Percentiles rank a stretch among this genome's conserved stretches.
These are phyloP conservation scores for Dissophora ornata DNA, from an alignment of 192 early-diverging fungal genomes.

Conservation along the genomic window DNA sequence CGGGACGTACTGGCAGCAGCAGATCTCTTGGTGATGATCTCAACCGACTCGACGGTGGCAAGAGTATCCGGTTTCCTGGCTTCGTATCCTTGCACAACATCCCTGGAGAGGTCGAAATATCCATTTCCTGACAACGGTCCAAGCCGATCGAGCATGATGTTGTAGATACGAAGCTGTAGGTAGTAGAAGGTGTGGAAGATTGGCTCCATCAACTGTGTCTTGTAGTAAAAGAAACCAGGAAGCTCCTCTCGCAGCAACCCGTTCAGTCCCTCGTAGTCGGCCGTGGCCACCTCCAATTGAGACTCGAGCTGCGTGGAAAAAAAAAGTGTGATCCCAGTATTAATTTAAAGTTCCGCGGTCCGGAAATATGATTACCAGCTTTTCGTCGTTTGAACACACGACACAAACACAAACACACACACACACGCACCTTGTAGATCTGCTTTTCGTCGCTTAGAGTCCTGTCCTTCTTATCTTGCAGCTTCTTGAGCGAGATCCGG, in stretches of 20 bases:
- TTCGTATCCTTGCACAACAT: conserved; percentile 55
- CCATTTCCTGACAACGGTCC: conserved; percentile 63
- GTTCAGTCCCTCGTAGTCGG: conserved; percentile 89
- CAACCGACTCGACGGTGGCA: conserved; percentile 44
- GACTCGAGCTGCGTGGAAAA: conserved; percentile 64
- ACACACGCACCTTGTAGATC: conserved; percentile 63
- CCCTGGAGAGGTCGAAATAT: conserved; percentile 66
- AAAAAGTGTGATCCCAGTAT: no score
- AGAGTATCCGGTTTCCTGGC: conserved; percentile 47
- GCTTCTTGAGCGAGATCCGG: conserved; percentile 75
- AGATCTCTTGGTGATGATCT: conserved; percentile 41
- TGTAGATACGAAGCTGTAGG: conserved; percentile 84
- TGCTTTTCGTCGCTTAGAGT: conserved; percentile 73
- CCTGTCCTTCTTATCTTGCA: conserved; percentile 72
- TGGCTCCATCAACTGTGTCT: conserved; percentile 85
- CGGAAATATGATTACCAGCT: conserved; percentile 13
- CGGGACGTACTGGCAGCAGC: conserved; percentile 36
- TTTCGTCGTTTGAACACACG: no score
- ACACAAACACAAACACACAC: background rate
- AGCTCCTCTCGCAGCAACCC: conserved; percentile 83
- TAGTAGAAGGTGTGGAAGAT: conserved; percentile 87
- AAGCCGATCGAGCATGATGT: conserved; percentile 70
- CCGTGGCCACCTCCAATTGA: conserved; percentile 80
- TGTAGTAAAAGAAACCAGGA: conserved; percentile 80
- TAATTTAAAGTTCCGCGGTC: background rate